Base-by-base conservation (phyloP, 2,329 filamentous ascomycete species). In the Botrytis galanthina region DNA sequence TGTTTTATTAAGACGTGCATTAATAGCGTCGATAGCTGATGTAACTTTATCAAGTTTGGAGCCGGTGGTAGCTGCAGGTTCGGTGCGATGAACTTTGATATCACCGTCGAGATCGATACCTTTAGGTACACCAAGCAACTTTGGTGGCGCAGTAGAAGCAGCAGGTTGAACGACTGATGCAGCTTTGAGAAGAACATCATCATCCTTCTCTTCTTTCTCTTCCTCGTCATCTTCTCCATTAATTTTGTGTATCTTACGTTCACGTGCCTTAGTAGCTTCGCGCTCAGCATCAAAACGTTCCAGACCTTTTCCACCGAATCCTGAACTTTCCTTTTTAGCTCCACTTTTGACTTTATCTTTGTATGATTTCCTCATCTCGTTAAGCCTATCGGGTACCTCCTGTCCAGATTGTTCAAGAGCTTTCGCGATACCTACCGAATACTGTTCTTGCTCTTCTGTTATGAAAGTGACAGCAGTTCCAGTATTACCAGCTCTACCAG, bases 391-490 rank as follows among this genome's bases (percentile, higher is more conserved):
- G 0, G 96, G 95, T 0, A 98, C 87, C 16, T 91, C 87, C 81
- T 97, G 93, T 7, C 92, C 93, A 81, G 94, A 97, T 82, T 98
- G 93, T 81, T 93, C 93, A 29, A 81, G 79, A 22, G 96, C 96
- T 82, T 97, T 97, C 90, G 37, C 92, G 91, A 83, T 94, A 95
- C 97, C 94, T 18, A 93, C 88, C 3, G 96, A 92, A 80, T 93
- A 98, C 76, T 93, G 93, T 80, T 97, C 95, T 82, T 99, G 95
- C 64, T 97, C 93, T 60, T 93, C 92, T 0, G 94, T 97, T 74
- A 99, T 86, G 80, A 98, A 97, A 0, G 96, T 99, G 69, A 99
- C 93, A 0, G 96, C 96, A 57, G 94, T 97, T 76, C 96, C 96
- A 35, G 90, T 97, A 80, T 98, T 97, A 59, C 96, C 96, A 63